These are phyloP conservation scores for Helotiales sp. DNA, from an alignment of 2,329 filamentous ascomycete genomes.

Conservation along the genomic window DNA sequence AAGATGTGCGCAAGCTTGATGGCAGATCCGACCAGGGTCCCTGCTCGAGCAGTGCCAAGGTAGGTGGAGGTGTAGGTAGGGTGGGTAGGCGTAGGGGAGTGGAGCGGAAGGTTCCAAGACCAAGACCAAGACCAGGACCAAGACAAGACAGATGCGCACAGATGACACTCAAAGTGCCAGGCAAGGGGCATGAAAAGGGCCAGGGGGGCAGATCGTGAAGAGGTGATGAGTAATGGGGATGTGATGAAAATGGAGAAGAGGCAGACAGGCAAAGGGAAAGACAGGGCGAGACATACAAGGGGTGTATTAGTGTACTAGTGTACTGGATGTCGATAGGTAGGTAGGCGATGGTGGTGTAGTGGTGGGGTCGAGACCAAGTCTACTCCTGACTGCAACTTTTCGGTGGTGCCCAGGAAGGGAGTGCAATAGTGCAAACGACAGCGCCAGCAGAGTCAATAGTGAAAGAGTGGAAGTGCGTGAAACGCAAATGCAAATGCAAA, in stretches of 20 bases:
- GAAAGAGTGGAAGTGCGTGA: not conserved
- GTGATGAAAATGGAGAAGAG: not conserved
- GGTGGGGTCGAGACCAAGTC: not conserved
- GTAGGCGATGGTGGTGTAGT: not conserved
- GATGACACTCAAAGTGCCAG: conserved; percentile 37
- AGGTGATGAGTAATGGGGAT: conserved; percentile 11
- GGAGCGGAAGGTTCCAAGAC: conserved; percentile 12
- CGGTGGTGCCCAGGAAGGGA: not conserved
- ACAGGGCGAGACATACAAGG: conserved; percentile 13
- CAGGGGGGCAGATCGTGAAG: conserved; percentile 3
- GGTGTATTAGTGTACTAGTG: not conserved
- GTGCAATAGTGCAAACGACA: not conserved
- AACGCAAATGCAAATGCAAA: conserved; percentile 3
- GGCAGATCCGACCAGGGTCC: conserved; percentile 20
- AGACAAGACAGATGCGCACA: conserved; percentile 34
- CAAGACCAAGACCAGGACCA: conserved; percentile 1
- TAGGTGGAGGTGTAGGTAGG: conserved; percentile 7
- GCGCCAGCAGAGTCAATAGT: not conserved
- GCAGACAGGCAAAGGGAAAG: conserved; percentile 18
- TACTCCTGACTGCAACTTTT: conserved; percentile 10
- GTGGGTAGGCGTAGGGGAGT: conserved; percentile 7
- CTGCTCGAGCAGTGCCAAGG: conserved; percentile 11
- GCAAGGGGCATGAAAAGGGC: conserved; percentile 30
- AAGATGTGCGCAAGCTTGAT: conserved; percentile 13
- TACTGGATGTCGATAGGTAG: no score